Percentiles rank a stretch among this genome's conserved stretches.
Evolutionary conservation across 768 basidiomycete genomes (phyloP).

Genomic region (Guyanaporus albipodus): DNA sequence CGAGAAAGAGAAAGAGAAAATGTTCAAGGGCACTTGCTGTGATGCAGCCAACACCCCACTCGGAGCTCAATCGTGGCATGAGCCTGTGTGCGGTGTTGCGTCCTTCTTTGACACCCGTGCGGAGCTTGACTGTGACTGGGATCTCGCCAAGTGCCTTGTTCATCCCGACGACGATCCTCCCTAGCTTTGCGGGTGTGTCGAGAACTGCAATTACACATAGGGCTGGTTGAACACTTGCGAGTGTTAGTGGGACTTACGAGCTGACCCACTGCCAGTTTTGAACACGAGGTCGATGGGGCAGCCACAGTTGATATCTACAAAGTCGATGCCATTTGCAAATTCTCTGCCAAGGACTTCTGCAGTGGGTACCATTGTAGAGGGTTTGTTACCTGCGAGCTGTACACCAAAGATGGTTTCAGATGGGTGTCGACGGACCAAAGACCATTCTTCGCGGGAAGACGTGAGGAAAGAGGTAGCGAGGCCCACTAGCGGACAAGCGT

Average conservation of each 20-base stretch:
- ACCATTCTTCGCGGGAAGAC: conserved; percentile 94
- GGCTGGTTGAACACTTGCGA: not conserved
- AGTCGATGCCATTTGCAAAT: conserved; percentile 66
- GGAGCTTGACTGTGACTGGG: conserved; percentile 86
- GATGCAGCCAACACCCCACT: conserved; percentile 45
- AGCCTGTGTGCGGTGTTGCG: conserved; percentile 86
- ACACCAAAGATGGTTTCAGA: conserved; percentile 86
- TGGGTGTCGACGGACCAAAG: conserved; percentile 83
- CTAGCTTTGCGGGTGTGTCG: conserved; percentile 76
- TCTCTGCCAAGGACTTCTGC: conserved; percentile 79
- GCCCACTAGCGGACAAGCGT: conserved; percentile 60
- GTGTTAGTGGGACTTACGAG: conserved; percentile 51
- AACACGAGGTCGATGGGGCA: conserved; percentile 98
- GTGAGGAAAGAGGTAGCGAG: conserved; percentile 85
- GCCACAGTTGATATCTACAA: conserved; percentile 93
- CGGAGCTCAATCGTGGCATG: conserved; percentile 70
- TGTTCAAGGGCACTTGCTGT: conserved; percentile 33
- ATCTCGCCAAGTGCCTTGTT: conserved; percentile 84
- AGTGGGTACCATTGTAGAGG: conserved; percentile 68
- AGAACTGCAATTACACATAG: conserved; percentile 52
- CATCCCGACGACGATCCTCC: conserved; percentile 89
- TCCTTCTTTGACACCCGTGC: conserved; percentile 89
- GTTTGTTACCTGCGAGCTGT: conserved; percentile 89
- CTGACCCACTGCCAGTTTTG: conserved; percentile 85
- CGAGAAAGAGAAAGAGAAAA: not conserved